Conservation (phyloP, 164 flowering plant genomes). For the Vitis rotundifolia region DNA sequence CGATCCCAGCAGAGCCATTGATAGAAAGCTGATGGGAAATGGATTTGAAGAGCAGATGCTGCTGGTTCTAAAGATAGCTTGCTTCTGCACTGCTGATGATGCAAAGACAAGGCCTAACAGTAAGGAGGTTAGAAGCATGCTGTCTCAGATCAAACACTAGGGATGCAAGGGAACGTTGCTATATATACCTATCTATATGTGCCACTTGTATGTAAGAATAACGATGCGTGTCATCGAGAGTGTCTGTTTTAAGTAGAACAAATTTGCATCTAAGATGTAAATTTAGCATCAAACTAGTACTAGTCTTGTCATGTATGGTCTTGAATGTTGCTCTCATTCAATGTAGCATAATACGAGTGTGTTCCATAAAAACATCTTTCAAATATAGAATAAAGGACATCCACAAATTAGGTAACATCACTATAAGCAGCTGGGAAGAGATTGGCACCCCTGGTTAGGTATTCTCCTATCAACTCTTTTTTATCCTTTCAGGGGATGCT, state of each 20-base stretch:
- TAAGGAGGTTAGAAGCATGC: constrained; percentile 75
- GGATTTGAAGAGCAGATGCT: constrained; percentile 83
- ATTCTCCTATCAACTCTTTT: too few relatives aligned
- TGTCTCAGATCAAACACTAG: constrained; percentile 63
- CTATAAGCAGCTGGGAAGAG: too few relatives aligned
- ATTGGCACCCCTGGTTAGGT: too few relatives aligned
- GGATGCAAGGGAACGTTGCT: neutral
- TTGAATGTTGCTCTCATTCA: too few relatives aligned
- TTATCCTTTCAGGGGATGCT: too few relatives aligned
- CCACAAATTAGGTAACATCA: too few relatives aligned
- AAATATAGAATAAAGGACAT: too few relatives aligned
- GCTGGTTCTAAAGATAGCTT: constrained; percentile 81
- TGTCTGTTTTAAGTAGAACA: neutral
- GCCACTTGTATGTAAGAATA: neutral
- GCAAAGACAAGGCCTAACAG: constrained; percentile 92
- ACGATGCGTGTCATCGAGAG: neutral
- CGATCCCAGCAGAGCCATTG: constrained; percentile 64
- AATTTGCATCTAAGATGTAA: too few relatives aligned
- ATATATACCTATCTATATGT: neutral
- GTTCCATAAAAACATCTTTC: too few relatives aligned
- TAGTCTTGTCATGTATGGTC: too few relatives aligned
- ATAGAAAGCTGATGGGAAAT: constrained; percentile 57
- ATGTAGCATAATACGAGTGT: too few relatives aligned
- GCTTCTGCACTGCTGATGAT: constrained; percentile 82
- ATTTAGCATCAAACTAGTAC: too few relatives aligned